Percentiles rank a stretch among this genome's conserved stretches.
Evolutionary conservation across 768 basidiomycete species (phyloP).

Genomic region (Imleria badia): DNA sequence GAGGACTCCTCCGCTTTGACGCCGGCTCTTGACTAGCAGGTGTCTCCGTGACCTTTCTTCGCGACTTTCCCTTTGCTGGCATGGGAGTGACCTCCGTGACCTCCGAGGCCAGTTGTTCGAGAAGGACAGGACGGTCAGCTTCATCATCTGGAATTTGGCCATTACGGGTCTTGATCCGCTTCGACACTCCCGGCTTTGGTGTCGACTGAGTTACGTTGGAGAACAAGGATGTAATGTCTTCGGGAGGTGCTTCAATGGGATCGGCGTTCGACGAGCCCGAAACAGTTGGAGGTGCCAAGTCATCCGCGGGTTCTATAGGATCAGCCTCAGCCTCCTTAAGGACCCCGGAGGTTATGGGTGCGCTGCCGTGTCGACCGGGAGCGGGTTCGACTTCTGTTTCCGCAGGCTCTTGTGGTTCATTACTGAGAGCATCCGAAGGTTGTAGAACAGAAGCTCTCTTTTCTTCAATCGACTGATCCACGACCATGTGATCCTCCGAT

Average conservation of each 20-base stretch:
- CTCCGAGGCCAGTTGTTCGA: slow-evolving; percentile 22
- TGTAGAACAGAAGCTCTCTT: not conserved
- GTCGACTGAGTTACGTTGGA: slow-evolving; percentile 12
- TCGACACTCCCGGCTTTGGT: slow-evolving; percentile 35
- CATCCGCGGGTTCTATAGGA: slow-evolving; percentile 46
- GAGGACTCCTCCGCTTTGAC: slow-evolving; percentile 22
- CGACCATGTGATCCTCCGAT: slow-evolving; percentile 17
- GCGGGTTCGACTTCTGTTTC: slow-evolving; percentile 21
- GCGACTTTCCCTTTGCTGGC: slow-evolving; percentile 15
- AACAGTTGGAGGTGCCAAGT: slow-evolving; percentile 23
- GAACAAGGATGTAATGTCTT: slow-evolving; percentile 5
- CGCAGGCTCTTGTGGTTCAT: not conserved
- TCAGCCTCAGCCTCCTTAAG: slow-evolving; percentile 24
- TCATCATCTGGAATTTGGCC: slow-evolving; percentile 31
- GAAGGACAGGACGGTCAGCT: slow-evolving; percentile 23
- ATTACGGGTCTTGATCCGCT: slow-evolving; percentile 43
- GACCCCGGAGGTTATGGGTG: not conserved
- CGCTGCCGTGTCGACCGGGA: not conserved
- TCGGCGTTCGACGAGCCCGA: slow-evolving; percentile 19
- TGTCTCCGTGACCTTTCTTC: slow-evolving; percentile 14
- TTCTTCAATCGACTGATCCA: slow-evolving; percentile 6
- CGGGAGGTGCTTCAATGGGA: slow-evolving; percentile 28
- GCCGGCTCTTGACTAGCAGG: slow-evolving; percentile 24
- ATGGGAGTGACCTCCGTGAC: slow-evolving; percentile 20
- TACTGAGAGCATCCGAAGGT: not conserved